Evolutionary conservation across 371 early-diverging fungal genomes (phyloP).

Genomic region (Dinochytrium kinnereticum): DNA sequence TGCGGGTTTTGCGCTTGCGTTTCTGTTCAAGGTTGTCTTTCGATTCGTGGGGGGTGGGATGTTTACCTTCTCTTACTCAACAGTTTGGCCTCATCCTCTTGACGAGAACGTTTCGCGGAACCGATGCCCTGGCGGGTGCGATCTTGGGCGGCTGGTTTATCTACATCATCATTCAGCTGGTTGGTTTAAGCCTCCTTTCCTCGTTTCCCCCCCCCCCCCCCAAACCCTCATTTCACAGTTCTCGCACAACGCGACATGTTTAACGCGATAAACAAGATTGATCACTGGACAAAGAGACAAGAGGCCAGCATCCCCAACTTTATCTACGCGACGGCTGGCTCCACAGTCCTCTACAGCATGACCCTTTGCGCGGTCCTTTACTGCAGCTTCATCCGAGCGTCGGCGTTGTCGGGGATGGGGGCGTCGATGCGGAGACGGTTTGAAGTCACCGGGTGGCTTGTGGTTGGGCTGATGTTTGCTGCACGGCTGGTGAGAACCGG

Average conservation of each 20-base stretch:
- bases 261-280: too few species aligned
- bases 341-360: background rate
- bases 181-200: too few species aligned
- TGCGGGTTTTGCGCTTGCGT: constrained; percentile 3
- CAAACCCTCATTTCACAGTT: too few species aligned
- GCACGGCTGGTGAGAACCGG: constrained; percentile 2
- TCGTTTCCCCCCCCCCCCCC: too few species aligned
- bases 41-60: background rate
- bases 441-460: background rate
- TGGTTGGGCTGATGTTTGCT: background rate
- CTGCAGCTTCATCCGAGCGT: background rate
- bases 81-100: background rate
- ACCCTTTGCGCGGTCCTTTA: background rate
- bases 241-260: too few species aligned
- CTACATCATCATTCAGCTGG: background rate
- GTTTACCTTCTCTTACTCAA: too few species aligned
- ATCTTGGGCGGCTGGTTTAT: background rate
- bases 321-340: too few species aligned
- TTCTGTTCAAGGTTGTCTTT: background rate
- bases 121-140: background rate
- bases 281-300: too few species aligned
- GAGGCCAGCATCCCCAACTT: too few species aligned
- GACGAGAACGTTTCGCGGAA: background rate
- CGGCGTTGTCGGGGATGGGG: background rate
- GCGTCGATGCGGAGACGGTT: background rate